Percentiles rank a stretch among this genome's conserved stretches.
phyloP scores from a whole-genome alignment of 176 grass and related monocot species.

The Pontederia paniculata region DNA sequence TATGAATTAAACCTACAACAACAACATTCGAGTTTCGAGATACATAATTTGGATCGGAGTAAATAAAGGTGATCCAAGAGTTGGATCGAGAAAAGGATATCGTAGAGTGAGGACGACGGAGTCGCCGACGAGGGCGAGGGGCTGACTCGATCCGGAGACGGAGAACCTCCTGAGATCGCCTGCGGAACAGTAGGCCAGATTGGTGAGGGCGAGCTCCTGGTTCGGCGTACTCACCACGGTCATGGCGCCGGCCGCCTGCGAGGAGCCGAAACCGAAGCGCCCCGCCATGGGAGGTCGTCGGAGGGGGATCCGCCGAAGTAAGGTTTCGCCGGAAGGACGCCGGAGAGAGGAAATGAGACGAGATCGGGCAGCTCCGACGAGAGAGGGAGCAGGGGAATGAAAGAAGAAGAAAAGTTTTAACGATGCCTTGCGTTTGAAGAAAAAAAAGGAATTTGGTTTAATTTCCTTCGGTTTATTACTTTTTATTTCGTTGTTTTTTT shows the following conservation, averaged over 20 bases:
- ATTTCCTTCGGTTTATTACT: too few relatives aligned
- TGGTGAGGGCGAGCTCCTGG: slow-evolving; percentile 84
- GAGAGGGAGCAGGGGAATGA: neutral
- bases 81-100: slow-evolving; percentile 49
- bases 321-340: neutral
- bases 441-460: too few relatives aligned
- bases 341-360: neutral
- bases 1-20: too few relatives aligned
- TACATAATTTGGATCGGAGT: too few relatives aligned
- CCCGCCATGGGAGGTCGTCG: slow-evolving; percentile 18
- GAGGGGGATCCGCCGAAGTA: neutral
- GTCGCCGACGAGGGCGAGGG: slow-evolving; percentile 54
- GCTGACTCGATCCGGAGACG: slow-evolving; percentile 22
- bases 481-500: too few relatives aligned
- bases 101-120: slow-evolving; percentile 61
- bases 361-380: neutral
- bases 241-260: slow-evolving; percentile 8
- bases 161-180: slow-evolving; percentile 53
- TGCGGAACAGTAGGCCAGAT: slow-evolving; percentile 59
- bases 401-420: neutral
- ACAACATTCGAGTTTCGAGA: too few relatives aligned
- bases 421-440: too few relatives aligned
- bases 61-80: neutral
- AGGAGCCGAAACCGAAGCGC: slow-evolving; percentile 1
- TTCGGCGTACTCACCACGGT: slow-evolving; percentile 59